Evolutionary conservation across 1,284 basidiomycete species (phyloP).

Genomic region (Blastosporella zonata): DNA sequence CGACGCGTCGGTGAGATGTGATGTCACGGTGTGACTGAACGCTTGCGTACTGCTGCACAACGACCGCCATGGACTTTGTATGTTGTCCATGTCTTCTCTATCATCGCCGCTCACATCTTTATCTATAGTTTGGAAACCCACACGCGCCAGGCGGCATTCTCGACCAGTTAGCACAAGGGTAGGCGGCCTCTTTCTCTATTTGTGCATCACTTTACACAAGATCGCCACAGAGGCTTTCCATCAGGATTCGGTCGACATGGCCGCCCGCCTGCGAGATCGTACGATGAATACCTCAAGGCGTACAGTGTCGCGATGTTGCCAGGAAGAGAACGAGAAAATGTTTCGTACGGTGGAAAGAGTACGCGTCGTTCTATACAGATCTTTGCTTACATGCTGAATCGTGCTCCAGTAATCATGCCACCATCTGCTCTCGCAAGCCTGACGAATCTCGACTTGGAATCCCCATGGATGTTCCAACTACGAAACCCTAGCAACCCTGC

Average conservation of each 20-base stretch:
- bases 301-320: slow-evolving; percentile 87
- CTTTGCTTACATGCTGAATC: slow-evolving; percentile 11
- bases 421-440: slow-evolving; percentile 90
- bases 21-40: slow-evolving; percentile 32
- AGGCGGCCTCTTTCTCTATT: slow-evolving; percentile 17
- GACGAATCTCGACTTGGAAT: slow-evolving; percentile 86
- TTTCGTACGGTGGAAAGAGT: slow-evolving; percentile 98
- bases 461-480: slow-evolving; percentile 96
- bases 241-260: slow-evolving; percentile 45
- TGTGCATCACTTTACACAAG: slow-evolving; percentile 9
- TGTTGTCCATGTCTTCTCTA: slow-evolving; percentile 25
- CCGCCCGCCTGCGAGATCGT: slow-evolving; percentile 57
- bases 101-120: slow-evolving; percentile 17
- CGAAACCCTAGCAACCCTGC: slow-evolving; percentile 86
- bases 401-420: slow-evolving; percentile 87
- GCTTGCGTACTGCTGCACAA: slow-evolving; percentile 20
- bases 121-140: slow-evolving; percentile 46
- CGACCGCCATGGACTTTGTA: slow-evolving; percentile 59
- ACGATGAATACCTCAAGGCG: slow-evolving; percentile 81
- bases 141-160: slow-evolving; percentile 59
- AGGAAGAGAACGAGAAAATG: slow-evolving; percentile 76
- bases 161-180: slow-evolving; percentile 62
- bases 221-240: slow-evolving; percentile 47
- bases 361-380: slow-evolving; percentile 37
- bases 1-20: slow-evolving; percentile 30